phyloP scores from a whole-genome alignment of 2,329 filamentous ascomycete species.

The Fusarium sambucinum region DNA sequence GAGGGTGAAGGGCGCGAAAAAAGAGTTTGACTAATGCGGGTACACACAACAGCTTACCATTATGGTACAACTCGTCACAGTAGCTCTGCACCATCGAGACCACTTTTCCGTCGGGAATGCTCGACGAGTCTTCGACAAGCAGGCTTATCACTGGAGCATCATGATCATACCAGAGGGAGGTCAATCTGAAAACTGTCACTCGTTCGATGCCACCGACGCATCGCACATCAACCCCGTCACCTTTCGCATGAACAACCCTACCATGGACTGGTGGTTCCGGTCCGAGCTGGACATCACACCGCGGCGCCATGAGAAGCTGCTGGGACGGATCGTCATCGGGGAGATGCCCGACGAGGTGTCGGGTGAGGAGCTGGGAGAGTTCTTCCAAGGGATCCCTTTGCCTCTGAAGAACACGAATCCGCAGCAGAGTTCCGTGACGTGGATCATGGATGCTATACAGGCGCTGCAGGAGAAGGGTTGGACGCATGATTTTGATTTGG shows the following conservation, averaged over 20 bases:
- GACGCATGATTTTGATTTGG: constrained; percentile 44
- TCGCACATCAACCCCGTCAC: constrained; percentile 49
- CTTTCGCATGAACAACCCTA: constrained; percentile 50
- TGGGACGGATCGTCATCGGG: constrained; percentile 49
- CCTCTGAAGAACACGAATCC: constrained; percentile 51
- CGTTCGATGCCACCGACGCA: constrained; percentile 50
- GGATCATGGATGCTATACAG: constrained; percentile 47
- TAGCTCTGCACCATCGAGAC: constrained; percentile 49
- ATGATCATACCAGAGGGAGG: constrained; percentile 42
- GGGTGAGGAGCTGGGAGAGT: constrained; percentile 29
- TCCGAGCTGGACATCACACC: constrained; percentile 33
- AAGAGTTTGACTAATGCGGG: not conserved
- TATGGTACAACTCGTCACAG: constrained; percentile 39
- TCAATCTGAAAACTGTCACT: constrained; percentile 23
- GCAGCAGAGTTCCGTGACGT: constrained; percentile 54
- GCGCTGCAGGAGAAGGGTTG: constrained; percentile 46
- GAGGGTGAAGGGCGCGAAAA: too few species aligned
- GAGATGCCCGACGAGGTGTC: constrained; percentile 36
- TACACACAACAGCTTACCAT: not conserved
- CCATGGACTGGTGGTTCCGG: constrained; percentile 51
- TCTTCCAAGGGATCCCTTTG: constrained; percentile 45
- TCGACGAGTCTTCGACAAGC: constrained; percentile 44
- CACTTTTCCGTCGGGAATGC: constrained; percentile 44
- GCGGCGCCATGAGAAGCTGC: constrained; percentile 40
- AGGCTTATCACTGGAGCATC: constrained; percentile 52